Evolutionary conservation across 495 filamentous ascomycete species (phyloP).

Genomic region (Talaromyces liani): DNA sequence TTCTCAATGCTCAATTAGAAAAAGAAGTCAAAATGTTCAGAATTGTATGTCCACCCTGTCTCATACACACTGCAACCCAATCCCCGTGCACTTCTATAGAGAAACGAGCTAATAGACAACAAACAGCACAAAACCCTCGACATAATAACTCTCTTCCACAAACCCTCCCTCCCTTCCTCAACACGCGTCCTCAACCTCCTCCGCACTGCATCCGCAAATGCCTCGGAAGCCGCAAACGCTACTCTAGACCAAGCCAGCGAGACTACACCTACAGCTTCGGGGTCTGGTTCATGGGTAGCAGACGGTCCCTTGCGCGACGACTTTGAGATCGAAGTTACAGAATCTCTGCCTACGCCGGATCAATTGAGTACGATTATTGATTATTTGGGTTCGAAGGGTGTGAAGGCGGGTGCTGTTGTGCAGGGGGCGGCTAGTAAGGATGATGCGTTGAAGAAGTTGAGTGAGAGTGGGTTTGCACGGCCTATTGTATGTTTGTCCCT

Average conservation of each 20-base stretch:
- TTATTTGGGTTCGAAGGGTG: conserved; percentile 57
- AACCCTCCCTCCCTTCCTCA: conserved; percentile 57
- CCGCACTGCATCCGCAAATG: conserved; percentile 56
- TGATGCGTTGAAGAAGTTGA: conserved; percentile 73
- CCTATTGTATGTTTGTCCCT: conserved; percentile 50
- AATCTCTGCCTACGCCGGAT: conserved; percentile 69
- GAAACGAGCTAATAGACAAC: background rate
- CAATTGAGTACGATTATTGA: conserved; percentile 85
- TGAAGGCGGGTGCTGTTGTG: conserved; percentile 46
- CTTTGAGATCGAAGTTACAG: conserved; percentile 83
- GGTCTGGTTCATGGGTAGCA: background rate
- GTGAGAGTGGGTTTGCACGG: conserved; percentile 53
- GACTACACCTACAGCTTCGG: conserved; percentile 15
- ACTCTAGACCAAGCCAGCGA: conserved; percentile 61
- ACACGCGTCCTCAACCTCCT: conserved; percentile 61
- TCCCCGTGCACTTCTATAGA: too few species aligned
- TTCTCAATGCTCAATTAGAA: background rate
- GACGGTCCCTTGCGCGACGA: conserved; percentile 39
- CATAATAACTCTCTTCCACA: conserved; percentile 94
- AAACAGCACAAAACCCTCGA: conserved; percentile 74
- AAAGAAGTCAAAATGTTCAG: background rate
- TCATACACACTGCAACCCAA: background rate
- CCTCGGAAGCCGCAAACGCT: conserved; percentile 37
- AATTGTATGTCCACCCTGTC: conserved; percentile 1
- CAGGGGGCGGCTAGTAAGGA: conserved; percentile 59